These are phyloP conservation scores for Fragaria vesca DNA, from an alignment of 306 rosid species.

Conservation along the genomic window DNA sequence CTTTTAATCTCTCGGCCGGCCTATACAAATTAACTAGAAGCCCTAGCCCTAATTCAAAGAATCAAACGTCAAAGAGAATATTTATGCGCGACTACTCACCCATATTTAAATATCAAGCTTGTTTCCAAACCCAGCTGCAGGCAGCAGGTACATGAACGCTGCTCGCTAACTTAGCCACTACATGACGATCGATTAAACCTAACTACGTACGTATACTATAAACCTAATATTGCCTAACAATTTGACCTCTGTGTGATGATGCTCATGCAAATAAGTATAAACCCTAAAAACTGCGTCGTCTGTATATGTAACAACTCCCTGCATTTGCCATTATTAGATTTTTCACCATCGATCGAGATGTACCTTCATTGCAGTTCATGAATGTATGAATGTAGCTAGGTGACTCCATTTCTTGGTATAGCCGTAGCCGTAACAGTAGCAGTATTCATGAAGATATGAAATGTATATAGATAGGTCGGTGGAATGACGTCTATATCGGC, in stretches of 20 bases:
- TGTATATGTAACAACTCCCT: not conserved
- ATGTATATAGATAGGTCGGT: not conserved
- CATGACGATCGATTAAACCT: not conserved
- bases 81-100: not conserved
- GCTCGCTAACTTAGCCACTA: not conserved
- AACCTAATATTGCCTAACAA: not conserved
- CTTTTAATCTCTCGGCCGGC: not conserved
- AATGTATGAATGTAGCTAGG: not conserved
- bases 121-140: not conserved
- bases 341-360: not conserved
- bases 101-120: not conserved
- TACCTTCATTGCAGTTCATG: not conserved
- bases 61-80: not conserved
- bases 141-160: conserved; percentile 32
- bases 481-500: not conserved
- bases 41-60: not conserved
- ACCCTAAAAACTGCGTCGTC: not conserved
- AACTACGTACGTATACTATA: not conserved
- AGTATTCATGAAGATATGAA: not conserved
- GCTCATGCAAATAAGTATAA: conserved; percentile 2
- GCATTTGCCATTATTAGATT: not conserved
- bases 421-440: not conserved
- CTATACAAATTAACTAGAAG: not conserved
- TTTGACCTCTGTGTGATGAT: not conserved
- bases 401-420: not conserved